These are phyloP conservation scores for Populus hybrid DNA, from an alignment of 441 rosid genomes.

Conservation along the genomic window DNA sequence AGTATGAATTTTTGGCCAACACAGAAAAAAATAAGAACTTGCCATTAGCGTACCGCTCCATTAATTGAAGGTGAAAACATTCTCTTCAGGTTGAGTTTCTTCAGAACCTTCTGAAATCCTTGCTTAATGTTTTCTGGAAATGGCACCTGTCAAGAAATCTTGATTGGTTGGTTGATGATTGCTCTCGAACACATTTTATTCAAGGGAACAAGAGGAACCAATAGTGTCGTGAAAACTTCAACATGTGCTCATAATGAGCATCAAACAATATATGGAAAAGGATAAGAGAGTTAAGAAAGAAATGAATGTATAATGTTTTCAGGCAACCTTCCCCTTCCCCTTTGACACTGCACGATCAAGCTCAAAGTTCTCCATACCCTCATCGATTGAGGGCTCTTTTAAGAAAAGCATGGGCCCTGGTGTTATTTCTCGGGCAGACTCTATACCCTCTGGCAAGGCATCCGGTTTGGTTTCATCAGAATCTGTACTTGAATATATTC, in stretches of 20 bases:
- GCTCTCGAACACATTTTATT: background rate
- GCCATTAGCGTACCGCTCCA: slow-evolving; percentile 29
- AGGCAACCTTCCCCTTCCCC: slow-evolving; percentile 21
- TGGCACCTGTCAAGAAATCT: background rate
- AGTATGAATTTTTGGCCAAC: background rate
- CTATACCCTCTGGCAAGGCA: background rate
- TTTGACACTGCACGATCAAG: slow-evolving; percentile 11
- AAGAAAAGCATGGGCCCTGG: slow-evolving; percentile 24
- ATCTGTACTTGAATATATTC: slow-evolving; percentile 26
- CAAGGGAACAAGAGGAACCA: background rate
- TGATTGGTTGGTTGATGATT: background rate
- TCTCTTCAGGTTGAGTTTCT: slow-evolving; percentile 24
- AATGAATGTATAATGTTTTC: background rate
- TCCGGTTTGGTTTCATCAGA: slow-evolving; percentile 3
- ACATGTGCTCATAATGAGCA: background rate
- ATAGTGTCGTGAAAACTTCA: background rate
- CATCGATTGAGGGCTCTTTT: slow-evolving; percentile 7
- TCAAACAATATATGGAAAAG: background rate
- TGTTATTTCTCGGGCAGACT: slow-evolving; percentile 12
- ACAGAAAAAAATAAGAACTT: background rate
- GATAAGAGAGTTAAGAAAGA: background rate
- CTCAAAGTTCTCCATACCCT: slow-evolving; percentile 19
- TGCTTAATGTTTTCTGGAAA: background rate
- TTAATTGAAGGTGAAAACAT: slow-evolving; percentile 41
- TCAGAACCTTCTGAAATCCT: background rate